Base-by-base conservation (phyloP, 1,284 basidiomycete genomes). In the Crepidotus sp. region DNA sequence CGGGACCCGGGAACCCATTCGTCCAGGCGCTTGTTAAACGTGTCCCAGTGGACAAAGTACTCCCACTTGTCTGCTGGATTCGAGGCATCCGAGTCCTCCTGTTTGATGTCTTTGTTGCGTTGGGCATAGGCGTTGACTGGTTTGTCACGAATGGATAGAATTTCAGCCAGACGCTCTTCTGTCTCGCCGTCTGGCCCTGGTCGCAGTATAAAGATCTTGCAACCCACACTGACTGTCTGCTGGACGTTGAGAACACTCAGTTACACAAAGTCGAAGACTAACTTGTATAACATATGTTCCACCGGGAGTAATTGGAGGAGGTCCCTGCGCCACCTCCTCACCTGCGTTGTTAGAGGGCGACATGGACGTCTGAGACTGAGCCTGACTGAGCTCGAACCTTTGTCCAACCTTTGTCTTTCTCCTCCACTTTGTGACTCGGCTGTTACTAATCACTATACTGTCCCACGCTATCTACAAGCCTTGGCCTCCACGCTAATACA, bases 1-100 rank as follows among this genome's bases (percentile, higher is more conserved):
- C 93, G 78, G 3, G 86, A 83, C 13, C 88, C 90, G 19, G 83
- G 71, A n/a, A 99, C 86, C 96, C 96, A 99, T 54, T 97, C 96
- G 63, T 99, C 96, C 40, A 98, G 74, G 57, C 96, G 92, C 67
- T 97, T 96, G 72, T 97, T 98, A 74, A 96, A 97, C 56, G 90
- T 81, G 58, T 95, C 89, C 81, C 94, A 98, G 60, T 98, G 94
- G 27, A 96, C 89, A 60, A 97, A 98, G 71, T 84, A 97, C 63
- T 98, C 93, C 59, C 80, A 76, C 58, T 88, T 83, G 61, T 92
- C 86, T 61, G 77, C 86, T 39, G 71, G 76, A 54, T 69, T 76
- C 51, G 65, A 61, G 48, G 57, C 65, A 26, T 57, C 57, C 18
- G 67, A 66, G 33, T 71, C 67, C 42, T 74, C 70, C 49, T 69